phyloP scores from a whole-genome alignment of 1,284 basidiomycete species.

The Coniferiporia weirii region DNA sequence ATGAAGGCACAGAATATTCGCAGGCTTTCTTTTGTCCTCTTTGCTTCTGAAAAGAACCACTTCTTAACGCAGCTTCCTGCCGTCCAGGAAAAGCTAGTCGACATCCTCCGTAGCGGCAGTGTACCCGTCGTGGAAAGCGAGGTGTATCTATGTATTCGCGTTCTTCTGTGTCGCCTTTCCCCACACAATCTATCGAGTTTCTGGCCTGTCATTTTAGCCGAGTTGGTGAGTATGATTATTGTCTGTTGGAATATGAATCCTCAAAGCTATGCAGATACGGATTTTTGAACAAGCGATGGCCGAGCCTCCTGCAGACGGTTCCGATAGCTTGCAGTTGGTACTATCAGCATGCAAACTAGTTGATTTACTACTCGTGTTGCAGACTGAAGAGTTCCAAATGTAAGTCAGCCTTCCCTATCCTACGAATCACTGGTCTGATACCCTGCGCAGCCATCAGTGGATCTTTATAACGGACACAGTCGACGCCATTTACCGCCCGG shows the following conservation, averaged over 20 bases:
- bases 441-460: conserved; percentile 83
- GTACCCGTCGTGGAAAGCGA: conserved; percentile 89
- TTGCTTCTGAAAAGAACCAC: conserved; percentile 84
- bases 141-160: conserved; percentile 90
- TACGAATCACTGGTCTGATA: conserved; percentile 16
- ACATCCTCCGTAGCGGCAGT: conserved; percentile 78
- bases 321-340: conserved; percentile 78
- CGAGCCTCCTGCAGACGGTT: conserved; percentile 66
- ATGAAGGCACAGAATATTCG: conserved; percentile 86
- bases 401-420: conserved; percentile 33
- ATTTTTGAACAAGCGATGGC: conserved; percentile 65
- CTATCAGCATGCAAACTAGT: conserved; percentile 91
- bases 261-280: conserved; percentile 48
- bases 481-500: conserved; percentile 86
- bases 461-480: conserved; percentile 98
- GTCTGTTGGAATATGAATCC: not conserved
- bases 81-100: conserved; percentile 96
- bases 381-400: conserved; percentile 98
- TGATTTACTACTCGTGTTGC: conserved; percentile 85
- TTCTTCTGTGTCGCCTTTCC: conserved; percentile 87
- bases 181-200: conserved; percentile 91
- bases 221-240: conserved; percentile 56
- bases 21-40: conserved; percentile 80
- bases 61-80: conserved; percentile 86
- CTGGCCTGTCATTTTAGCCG: conserved; percentile 95